Conservation (phyloP, 176 grass and related monocot genomes). For the Rhynchospora breviuscula region DNA sequence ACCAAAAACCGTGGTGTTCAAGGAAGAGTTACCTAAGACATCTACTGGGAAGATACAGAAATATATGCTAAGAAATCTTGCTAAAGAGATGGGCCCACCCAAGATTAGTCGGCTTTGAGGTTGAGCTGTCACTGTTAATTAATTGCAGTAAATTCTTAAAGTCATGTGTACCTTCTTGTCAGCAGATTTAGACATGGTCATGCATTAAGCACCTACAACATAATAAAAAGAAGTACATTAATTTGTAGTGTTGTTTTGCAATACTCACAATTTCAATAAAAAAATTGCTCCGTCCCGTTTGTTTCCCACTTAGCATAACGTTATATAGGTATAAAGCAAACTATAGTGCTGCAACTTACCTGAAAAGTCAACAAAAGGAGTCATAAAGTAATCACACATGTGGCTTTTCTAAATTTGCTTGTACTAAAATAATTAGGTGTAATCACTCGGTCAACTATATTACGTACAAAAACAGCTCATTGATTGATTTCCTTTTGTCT, state of each 20-base stretch:
- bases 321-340: neutral
- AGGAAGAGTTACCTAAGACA: conserved; percentile 60
- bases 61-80: conserved; percentile 44
- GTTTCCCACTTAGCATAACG: neutral
- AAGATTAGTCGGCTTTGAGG: conserved; percentile 38
- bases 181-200: neutral
- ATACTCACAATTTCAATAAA: neutral
- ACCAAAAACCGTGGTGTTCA: conserved; percentile 60
- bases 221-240: neutral
- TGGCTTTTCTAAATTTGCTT: neutral
- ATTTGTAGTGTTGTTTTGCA: neutral
- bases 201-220: neutral
- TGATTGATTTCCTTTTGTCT: neutral
- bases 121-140: neutral
- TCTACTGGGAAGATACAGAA: conserved; percentile 86
- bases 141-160: neutral
- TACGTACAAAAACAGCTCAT: neutral
- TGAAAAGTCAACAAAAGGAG: neutral
- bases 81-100: conserved; percentile 44
- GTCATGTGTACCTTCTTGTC: neutral
- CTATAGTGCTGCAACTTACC: neutral
- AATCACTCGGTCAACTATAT: neutral
- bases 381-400: neutral
- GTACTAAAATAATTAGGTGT: neutral
- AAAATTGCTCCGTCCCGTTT: neutral